These are phyloP conservation scores for Prunus mume DNA, from an alignment of 306 rosid species.

Conservation along the genomic window DNA sequence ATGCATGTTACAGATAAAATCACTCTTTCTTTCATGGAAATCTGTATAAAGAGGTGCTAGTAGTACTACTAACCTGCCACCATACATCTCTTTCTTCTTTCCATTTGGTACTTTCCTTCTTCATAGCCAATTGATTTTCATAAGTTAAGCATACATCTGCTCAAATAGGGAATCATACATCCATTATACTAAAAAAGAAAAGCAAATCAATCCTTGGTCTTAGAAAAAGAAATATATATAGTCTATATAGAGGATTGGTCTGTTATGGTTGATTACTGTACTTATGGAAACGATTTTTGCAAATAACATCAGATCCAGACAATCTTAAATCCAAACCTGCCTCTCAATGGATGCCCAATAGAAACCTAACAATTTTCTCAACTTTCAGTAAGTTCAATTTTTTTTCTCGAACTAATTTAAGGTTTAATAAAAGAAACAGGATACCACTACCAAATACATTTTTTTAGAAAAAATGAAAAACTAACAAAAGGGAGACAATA, in stretches of 20 bases:
- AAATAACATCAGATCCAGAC: background rate
- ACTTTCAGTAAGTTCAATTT: slow-evolving; percentile 5
- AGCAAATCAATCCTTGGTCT: slow-evolving; percentile 2
- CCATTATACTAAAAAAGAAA: background rate
- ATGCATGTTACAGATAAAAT: slow-evolving; percentile 13
- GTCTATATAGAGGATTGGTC: background rate
- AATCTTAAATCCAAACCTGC: slow-evolving; percentile 1
- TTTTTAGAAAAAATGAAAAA: no score
- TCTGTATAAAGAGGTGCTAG: background rate
- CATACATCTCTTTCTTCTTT: slow-evolving; percentile 79
- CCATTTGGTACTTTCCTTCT: slow-evolving; percentile 75
- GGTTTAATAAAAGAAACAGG: slow-evolving; percentile 4
- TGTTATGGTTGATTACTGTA: background rate
- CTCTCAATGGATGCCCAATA: background rate
- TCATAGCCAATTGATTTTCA: slow-evolving; percentile 64
- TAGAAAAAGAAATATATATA: background rate
- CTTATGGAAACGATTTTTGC: background rate
- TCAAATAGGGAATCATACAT: slow-evolving; percentile 15
- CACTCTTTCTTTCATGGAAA: slow-evolving; percentile 8
- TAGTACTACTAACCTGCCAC: slow-evolving; percentile 84
- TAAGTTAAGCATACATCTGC: slow-evolving; percentile 72
- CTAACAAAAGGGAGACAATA: background rate
- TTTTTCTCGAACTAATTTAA: background rate
- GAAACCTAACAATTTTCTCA: background rate
- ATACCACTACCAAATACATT: background rate